These are phyloP conservation scores for Clohesyomyces aquaticus DNA, from an alignment of 495 filamentous ascomycete genomes.

Conservation along the genomic window DNA sequence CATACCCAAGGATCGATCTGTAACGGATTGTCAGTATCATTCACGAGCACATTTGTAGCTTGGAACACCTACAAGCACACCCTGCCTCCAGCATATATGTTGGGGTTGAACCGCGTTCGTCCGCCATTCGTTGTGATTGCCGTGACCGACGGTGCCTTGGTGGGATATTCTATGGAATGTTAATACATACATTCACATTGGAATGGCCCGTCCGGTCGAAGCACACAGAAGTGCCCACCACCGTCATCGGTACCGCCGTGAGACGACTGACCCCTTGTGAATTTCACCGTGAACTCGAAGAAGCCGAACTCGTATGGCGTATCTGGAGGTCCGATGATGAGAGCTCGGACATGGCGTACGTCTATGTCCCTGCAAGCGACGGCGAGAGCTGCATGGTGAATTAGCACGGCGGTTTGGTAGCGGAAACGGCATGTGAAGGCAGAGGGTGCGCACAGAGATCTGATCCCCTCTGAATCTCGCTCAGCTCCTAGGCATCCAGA, in stretches of 20 bases:
- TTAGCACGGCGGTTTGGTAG: slow-evolving; percentile 3
- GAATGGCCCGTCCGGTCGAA: background rate
- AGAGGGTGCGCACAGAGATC: slow-evolving; percentile 72
- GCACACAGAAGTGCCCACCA: too few species aligned
- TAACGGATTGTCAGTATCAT: slow-evolving; percentile 31
- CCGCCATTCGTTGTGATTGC: slow-evolving; percentile 86
- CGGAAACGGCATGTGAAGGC: background rate
- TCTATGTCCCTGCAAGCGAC: slow-evolving; percentile 85
- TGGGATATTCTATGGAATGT: slow-evolving; percentile 73
- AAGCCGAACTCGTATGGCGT: slow-evolving; percentile 97
- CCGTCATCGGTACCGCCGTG: too few species aligned
- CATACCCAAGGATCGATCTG: slow-evolving; percentile 82
- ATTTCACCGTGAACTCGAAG: slow-evolving; percentile 80
- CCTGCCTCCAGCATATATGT: slow-evolving; percentile 89
- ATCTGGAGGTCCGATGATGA: slow-evolving; percentile 91
- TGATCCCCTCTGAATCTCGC: slow-evolving; percentile 75
- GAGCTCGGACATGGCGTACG: slow-evolving; percentile 82
- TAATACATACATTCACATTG: background rate
- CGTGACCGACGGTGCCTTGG: slow-evolving; percentile 73
- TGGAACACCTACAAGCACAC: slow-evolving; percentile 76
- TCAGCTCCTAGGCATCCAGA: slow-evolving; percentile 65
- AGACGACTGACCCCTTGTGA: slow-evolving; percentile 63
- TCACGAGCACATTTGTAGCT: slow-evolving; percentile 13
- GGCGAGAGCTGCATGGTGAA: slow-evolving; percentile 65
- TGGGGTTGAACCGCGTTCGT: slow-evolving; percentile 89